Evolutionary conservation across 306 rosid species (phyloP).

Genomic region (Quercus robur): DNA sequence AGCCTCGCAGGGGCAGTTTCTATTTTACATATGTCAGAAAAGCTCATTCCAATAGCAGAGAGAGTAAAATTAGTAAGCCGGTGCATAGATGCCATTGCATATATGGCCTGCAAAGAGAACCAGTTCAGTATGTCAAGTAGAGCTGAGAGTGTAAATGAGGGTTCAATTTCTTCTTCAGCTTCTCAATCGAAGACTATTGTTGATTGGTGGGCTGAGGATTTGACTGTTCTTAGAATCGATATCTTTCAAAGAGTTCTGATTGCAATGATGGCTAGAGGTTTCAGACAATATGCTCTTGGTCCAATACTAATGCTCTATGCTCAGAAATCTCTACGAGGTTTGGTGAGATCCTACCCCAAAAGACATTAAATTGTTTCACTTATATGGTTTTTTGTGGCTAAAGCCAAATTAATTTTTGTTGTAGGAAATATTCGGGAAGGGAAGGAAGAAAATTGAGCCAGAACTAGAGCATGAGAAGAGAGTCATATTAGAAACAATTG

Average conservation of each 20-base stretch:
- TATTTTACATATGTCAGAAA: constrained; percentile 61
- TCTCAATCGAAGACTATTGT: constrained; percentile 53
- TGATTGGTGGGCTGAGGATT: constrained; percentile 98
- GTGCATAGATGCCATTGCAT: constrained; percentile 86
- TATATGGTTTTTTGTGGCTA: background rate
- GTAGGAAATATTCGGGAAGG: constrained; percentile 75
- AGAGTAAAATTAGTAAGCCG: constrained; percentile 63
- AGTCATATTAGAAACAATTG: constrained; percentile 82
- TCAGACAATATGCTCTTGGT: constrained; percentile 75
- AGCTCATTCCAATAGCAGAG: constrained; percentile 71
- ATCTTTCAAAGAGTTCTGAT: constrained; percentile 79
- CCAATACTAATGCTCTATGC: constrained; percentile 96
- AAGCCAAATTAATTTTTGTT: constrained; percentile 7
- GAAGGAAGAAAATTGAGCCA: constrained; percentile 77
- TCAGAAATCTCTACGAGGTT: constrained; percentile 92
- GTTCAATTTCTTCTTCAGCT: constrained; percentile 34
- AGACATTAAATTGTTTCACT: background rate
- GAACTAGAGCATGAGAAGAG: constrained; percentile 83
- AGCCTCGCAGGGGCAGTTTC: constrained; percentile 75
- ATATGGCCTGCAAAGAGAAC: constrained; percentile 73
- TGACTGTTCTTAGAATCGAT: constrained; percentile 86
- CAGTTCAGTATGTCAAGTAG: constrained; percentile 46
- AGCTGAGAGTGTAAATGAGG: constrained; percentile 35
- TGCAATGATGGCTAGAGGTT: constrained; percentile 98
- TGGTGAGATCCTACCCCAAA: constrained; percentile 78